Base-by-base conservation (phyloP, 495 filamentous ascomycete genomes). In the Neurospora hispaniola region DNA sequence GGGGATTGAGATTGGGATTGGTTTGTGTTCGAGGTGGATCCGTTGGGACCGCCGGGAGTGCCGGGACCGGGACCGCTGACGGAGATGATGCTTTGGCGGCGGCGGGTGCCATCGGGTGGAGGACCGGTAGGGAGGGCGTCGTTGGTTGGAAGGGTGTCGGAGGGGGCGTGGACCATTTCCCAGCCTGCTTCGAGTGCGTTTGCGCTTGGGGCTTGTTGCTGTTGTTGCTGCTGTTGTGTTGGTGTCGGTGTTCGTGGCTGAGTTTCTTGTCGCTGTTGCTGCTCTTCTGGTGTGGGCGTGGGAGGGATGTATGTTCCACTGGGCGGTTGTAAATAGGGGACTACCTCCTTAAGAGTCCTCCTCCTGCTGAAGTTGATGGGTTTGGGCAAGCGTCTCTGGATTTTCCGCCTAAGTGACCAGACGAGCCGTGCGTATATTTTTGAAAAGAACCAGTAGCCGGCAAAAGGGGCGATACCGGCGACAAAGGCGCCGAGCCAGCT, bases 381-480 rank as follows among this genome's bases (percentile, higher is more conserved):
- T 18, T 71, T 70, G 5, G 77, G 77, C 4, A 81, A 42, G 12
- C 20, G 23, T 2, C 11, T 42, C 9, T 76, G 59, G 59, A 77
- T 76, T n/a, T 73, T 74, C 16, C 23, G 70, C 12, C 72, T 62
- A 2, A 80, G 54, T 6, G 66, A 38, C 23, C 71, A 27, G 3
- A 71, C 73, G 3, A 77, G 31, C 5, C 71, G 1, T 48, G 40
- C 71, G 46, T 70, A 74, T 35, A 75, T n/a, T 6, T 66, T 72
- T 11, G 73, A 71, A 69, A 76, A 78, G 42, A 74, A 27, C 43
- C 74, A 82, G 69, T 80, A 83, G 40, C 76, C 77, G 2, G 75
- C 82, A 44, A 82, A 82, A 4, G 84, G 84, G 35, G 78, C 77
- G 3, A 78, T 35, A 23, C 78, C 80, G 2, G 79, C 38, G n/a